These are phyloP conservation scores for Rickenella mellea DNA, from an alignment of 768 basidiomycete genomes.

Conservation along the genomic window DNA sequence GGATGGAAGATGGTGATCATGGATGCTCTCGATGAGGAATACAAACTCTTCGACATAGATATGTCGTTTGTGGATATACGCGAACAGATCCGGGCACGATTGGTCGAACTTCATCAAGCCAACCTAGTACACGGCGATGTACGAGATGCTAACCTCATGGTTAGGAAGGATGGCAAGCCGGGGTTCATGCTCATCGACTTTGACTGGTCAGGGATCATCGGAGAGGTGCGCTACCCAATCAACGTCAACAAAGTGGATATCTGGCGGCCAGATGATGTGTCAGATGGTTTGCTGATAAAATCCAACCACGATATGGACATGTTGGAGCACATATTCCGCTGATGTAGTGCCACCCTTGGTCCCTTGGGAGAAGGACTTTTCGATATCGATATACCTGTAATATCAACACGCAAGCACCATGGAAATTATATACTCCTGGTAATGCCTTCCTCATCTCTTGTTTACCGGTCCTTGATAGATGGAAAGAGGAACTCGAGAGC, in stretches of 20 bases:
- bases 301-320: constrained; percentile 18
- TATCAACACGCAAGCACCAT: too few relatives aligned
- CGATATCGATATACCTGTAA: too few relatives aligned
- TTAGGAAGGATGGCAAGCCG: constrained; percentile 6
- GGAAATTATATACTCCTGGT: too few relatives aligned
- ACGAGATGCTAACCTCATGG: constrained; percentile 19
- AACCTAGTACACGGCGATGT: constrained; percentile 24
- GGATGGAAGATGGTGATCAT: constrained; percentile 21
- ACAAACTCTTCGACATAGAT: too few relatives aligned
- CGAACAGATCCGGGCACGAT: too few relatives aligned
- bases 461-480: too few relatives aligned
- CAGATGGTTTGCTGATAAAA: constrained; percentile 11
- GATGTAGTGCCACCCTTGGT: too few relatives aligned
- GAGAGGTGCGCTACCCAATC: constrained; percentile 13
- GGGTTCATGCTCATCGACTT: constrained; percentile 17
- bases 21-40: constrained; percentile 12
- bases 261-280: constrained; percentile 14
- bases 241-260: constrained; percentile 4
- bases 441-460: too few relatives aligned
- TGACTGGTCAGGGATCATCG: constrained; percentile 18
- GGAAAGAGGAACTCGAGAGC: too few relatives aligned
- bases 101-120: constrained; percentile 8
- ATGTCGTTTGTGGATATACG: neutral
- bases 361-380: too few relatives aligned
- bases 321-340: too few relatives aligned